Base-by-base conservation (phyloP, 2,329 filamentous ascomycete genomes). In the Penicillium sumatraense region DNA sequence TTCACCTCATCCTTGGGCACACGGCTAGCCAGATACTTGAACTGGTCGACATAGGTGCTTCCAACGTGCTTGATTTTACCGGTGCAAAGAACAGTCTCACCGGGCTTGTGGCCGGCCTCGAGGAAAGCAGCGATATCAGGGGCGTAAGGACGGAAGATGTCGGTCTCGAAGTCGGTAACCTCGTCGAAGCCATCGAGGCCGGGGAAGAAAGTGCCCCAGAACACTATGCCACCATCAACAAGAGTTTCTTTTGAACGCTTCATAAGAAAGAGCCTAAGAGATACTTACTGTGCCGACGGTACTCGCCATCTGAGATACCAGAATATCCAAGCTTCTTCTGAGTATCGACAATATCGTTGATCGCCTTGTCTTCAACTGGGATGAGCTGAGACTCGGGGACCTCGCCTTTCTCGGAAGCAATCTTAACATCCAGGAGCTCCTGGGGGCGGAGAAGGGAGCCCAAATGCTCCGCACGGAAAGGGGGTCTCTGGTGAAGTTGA, bases 401-500 rank as follows among this genome's bases (percentile, higher is more conserved):
- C 61, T 83, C 76, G 54, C 84, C 83, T 51, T 84, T 82, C 60
- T 87, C 79, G 56, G 81, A 72, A 68, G 82, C 70, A 61, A 80
- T 76, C 72, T 88, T 80, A 45, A 83, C 83, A 44, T 84, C 78
- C 13, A 89, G 78, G 23, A 91, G 81, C 49, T 81, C 75, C 49
- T 84, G 72, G 1, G 88, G 87, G 27, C 88, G 86, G 54, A 90
- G 82, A 27, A 91, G 79, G 13, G 87, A 90, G 47, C 88, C 88
- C 58, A 89, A 81, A 62, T 91, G 88, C 74, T 91, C 88, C 56
- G 87, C 87, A 68, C 89, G 83, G 74, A 89, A 90, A 47, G 86
- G 87, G 38, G 85, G 83, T 57, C 75, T 72, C 58, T 75, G 74
- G 58, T 69, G 76, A 45, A 72, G 64, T 58, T 66, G 63, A 57